Evolutionary conservation across 1,284 basidiomycete genomes (phyloP), one percentile per base, ranked within the genome.

Genomic region (Trametes sp.): DNA sequence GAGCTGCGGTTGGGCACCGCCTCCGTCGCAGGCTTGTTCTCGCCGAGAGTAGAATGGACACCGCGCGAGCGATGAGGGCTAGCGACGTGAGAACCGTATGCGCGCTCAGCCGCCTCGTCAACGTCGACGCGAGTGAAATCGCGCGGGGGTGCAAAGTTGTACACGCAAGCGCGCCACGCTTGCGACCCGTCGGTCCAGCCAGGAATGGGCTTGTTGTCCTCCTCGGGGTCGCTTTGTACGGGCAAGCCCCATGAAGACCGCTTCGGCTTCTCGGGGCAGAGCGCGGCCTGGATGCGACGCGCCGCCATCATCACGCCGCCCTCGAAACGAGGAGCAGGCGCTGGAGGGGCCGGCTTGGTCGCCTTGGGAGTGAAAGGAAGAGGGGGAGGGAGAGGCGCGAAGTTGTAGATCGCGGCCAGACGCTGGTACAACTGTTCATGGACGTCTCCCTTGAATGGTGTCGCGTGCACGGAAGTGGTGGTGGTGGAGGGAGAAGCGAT

Each of bases 111-210:
- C n/a, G 69, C 66, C 23, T 74, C 73, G 36, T 71, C 66, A 11
- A 72, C 66, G 54, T 70, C 69, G 14, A 65, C 64, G 33, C 66
- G 60, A 33, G 72, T 66, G 52, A 71, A 65, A 44, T 76, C 72
- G n/a, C 59, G 70, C 5, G 77, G 78, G 2, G 76, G 71, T 6
- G 80, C 71, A 57, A 81, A 76, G 8, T 73, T 75, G 74, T 90
- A 90, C 4, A 88, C 81, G 10, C 78, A 78, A 0, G 85, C 78
- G 24, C 88, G 83, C 89, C 89, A 90, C 0, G 84, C 85, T 58
- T 85, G 78, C 23, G 80, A 82, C 50, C 87, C 84, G 65, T 90
- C 89, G 2, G 83, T 89, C 89, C 89, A 90, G 9, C 89, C 89
- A 0, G 87, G 85, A 33, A 89, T 82, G 54, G 71, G 76, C 74